Conservation (phyloP, 116 monocot genomes). For the Zostera marina region DNA sequence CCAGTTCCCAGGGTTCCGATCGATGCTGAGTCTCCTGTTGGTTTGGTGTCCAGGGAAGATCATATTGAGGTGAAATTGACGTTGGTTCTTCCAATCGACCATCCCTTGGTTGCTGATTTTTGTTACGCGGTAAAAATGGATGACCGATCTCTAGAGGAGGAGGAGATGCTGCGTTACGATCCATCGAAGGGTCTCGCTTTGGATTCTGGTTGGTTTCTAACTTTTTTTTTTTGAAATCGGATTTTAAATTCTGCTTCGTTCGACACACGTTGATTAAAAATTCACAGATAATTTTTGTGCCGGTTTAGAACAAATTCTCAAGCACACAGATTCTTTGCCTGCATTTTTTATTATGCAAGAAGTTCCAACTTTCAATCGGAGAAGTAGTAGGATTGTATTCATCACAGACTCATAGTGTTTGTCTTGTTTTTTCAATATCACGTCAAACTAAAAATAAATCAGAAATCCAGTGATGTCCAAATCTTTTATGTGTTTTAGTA, state of each 20-base stretch:
- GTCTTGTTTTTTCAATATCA: not conserved
- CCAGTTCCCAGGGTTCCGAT: constrained; percentile 63
- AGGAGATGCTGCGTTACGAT: not conserved
- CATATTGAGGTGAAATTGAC: constrained; percentile 56
- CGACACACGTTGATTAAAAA: no score
- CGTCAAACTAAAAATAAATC: no score
- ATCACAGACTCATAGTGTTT: no score
- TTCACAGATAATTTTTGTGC: no score
- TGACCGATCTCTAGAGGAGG: not conserved
- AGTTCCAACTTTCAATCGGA: not conserved
- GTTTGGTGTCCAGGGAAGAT: constrained; percentile 22
- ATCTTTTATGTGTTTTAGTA: no score
- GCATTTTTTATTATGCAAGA: not conserved
- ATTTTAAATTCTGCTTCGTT: not conserved
- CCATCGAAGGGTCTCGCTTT: constrained; percentile 17
- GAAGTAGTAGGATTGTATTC: no score
- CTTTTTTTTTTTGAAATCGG: not conserved
- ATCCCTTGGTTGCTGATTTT: constrained; percentile 30
- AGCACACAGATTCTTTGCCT: no score
- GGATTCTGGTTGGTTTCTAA: constrained; percentile 33
- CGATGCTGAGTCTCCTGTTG: constrained; percentile 27
- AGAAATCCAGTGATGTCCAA: no score
- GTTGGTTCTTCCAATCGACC: constrained; percentile 60
- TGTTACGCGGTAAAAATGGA: constrained; percentile 2
- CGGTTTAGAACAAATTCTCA: no score